phyloP scores from a whole-genome alignment of 192 early-diverging fungal genomes.

The Diversispora eburnea region DNA sequence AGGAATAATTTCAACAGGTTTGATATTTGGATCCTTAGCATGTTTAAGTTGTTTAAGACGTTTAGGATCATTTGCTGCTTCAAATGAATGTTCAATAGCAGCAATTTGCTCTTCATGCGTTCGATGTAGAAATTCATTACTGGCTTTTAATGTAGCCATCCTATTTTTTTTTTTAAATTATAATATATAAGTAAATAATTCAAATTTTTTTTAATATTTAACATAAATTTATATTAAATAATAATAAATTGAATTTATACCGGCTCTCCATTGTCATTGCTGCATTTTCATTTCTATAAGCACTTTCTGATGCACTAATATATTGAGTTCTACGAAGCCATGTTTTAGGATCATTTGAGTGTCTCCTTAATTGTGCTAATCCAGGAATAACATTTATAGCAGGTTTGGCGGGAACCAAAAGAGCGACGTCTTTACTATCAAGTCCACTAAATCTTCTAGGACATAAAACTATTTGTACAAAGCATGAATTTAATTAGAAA shows the following conservation, averaged over 20 bases:
- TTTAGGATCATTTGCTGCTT: constrained; percentile 11
- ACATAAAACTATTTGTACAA: constrained; percentile 1
- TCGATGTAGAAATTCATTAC: background rate
- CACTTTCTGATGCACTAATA: background rate
- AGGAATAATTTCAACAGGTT: background rate
- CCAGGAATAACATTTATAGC: background rate
- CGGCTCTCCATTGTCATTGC: constrained; percentile 16
- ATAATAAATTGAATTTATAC: background rate
- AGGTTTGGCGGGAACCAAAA: background rate
- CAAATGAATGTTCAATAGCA: constrained; percentile 4
- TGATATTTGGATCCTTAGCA: background rate
- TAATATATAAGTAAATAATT: background rate
- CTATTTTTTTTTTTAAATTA: background rate
- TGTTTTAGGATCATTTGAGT: background rate
- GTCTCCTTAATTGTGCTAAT: background rate
- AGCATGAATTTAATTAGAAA: background rate
- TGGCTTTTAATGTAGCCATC: background rate
- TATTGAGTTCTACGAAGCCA: constrained; percentile 20
- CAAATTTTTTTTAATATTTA: background rate
- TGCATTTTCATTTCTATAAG: background rate
- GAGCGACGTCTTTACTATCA: background rate
- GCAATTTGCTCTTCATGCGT: constrained; percentile 4
- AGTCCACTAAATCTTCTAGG: background rate
- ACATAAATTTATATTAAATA: background rate
- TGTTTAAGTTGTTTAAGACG: constrained; percentile 10